A percentile compares a stretch with the other conserved stretches of the same genome.
Evolutionary conservation across 352 stramenopile genomes (phyloP).

Genomic region (Phytophthora podocarpi): DNA sequence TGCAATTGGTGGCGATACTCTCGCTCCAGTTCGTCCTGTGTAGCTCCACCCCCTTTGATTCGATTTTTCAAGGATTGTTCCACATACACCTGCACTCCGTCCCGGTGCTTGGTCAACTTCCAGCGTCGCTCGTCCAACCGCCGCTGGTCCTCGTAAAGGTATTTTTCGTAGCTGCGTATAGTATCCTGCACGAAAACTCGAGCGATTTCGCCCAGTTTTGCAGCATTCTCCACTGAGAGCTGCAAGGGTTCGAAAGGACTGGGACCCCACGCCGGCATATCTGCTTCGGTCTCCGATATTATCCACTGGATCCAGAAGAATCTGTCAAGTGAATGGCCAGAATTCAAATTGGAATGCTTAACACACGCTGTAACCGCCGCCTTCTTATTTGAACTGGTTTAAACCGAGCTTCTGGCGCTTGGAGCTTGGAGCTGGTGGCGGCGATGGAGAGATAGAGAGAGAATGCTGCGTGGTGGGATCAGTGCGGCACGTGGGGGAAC

Average conservation of each 20-base stretch:
- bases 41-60: conserved; percentile 15
- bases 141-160: conserved; percentile 33
- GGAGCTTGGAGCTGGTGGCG: not conserved
- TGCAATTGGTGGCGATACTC: conserved; percentile 25
- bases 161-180: conserved; percentile 34
- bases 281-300: conserved; percentile 6
- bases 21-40: conserved; percentile 30
- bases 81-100: conserved; percentile 33
- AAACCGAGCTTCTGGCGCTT: not conserved
- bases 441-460: too few relatives aligned
- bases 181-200: conserved; percentile 35
- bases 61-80: conserved; percentile 31
- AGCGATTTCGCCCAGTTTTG: conserved; percentile 34
- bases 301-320: too few relatives aligned
- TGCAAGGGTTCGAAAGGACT: conserved; percentile 37
- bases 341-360: conserved; percentile 2
- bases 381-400: not conserved
- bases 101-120: conserved; percentile 33
- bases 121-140: conserved; percentile 31
- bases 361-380: conserved; percentile 7
- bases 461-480: conserved; percentile 17
- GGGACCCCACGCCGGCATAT: conserved; percentile 28
- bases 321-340: conserved; percentile 12
- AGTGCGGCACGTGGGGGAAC: too few relatives aligned
- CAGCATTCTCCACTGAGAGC: conserved; percentile 32